These are phyloP conservation scores for Rickenella mellea DNA, from an alignment of 768 basidiomycete species.

Conservation along the genomic window DNA sequence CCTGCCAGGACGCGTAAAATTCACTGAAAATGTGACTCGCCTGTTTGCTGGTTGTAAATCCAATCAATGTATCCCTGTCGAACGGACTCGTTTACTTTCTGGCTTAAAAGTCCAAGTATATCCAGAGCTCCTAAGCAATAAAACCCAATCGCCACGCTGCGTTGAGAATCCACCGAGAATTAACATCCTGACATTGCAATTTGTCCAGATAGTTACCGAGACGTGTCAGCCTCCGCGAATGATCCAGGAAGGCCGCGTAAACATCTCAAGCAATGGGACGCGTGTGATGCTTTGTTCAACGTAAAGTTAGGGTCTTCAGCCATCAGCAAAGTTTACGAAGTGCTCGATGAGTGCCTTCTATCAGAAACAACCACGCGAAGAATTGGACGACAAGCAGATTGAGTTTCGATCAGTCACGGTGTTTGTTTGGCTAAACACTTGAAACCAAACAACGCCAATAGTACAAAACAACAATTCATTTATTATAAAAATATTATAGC, in stretches of 20 bases:
- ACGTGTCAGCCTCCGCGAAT: conserved; percentile 62
- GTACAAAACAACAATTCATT: not conserved
- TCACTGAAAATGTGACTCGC: conserved; percentile 27
- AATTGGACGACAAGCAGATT: too few species aligned
- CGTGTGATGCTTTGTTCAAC: conserved; percentile 34
- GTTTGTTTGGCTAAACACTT: too few species aligned
- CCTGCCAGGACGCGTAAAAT: not conserved
- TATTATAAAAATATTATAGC: conserved; percentile 32
- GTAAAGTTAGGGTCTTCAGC: not conserved
- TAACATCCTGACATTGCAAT: not conserved
- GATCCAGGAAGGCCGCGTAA: conserved; percentile 60
- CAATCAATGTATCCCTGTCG: conserved; percentile 64
- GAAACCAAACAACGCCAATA: too few species aligned
- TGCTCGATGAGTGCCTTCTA: too few species aligned
- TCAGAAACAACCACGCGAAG: too few species aligned
- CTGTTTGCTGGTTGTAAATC: conserved; percentile 83
- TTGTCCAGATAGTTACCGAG: conserved; percentile 38
- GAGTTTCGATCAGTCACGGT: too few species aligned
- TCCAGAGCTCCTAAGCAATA: conserved; percentile 86
- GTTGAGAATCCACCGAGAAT: conserved; percentile 4
- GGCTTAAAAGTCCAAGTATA: conserved; percentile 45
- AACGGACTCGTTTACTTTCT: conserved; percentile 39
- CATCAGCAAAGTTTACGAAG: not conserved
- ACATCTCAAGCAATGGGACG: conserved; percentile 58
- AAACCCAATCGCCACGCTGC: conserved; percentile 76